Conservation (phyloP, 148 eudicot genomes). For the Euryodendron excelsum region DNA sequence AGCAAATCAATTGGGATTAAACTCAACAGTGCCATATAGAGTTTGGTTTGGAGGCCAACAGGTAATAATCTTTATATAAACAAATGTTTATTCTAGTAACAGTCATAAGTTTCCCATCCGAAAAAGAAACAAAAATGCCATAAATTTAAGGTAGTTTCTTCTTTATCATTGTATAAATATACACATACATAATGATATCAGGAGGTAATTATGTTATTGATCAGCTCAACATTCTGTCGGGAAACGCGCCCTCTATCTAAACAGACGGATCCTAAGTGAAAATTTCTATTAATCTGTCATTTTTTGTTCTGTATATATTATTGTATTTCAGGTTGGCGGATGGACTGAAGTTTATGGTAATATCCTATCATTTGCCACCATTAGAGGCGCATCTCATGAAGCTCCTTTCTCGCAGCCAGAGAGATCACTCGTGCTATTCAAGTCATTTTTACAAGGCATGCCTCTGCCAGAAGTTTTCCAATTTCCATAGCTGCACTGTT, state of each 20-base stretch:
- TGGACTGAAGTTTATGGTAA: conserved; percentile 83
- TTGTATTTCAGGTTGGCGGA: conserved; percentile 70
- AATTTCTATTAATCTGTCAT: not conserved
- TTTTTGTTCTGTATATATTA: not conserved
- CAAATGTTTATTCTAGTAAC: not conserved
- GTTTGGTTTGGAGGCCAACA: conserved; percentile 88
- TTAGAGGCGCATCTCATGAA: conserved; percentile 92
- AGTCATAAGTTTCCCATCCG: not conserved
- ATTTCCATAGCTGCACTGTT: not conserved
- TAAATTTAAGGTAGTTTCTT: not conserved
- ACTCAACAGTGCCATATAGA: conserved; percentile 70
- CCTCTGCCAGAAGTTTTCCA: conserved; percentile 60
- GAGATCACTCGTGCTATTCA: conserved; percentile 77
- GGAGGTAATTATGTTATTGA: no score
- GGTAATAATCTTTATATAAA: conserved; percentile 39
- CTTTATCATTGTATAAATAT: no score
- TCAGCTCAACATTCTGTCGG: no score
- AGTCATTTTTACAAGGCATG: conserved; percentile 61
- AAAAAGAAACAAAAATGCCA: not conserved
- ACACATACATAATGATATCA: no score
- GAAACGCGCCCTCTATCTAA: no score
- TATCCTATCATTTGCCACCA: conserved; percentile 70
- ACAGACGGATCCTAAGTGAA: no score
- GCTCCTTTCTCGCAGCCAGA: conserved; percentile 88
- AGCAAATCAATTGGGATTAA: conserved; percentile 54